phyloP scores from a whole-genome alignment of 148 eudicot species.

The Silene latifolia region DNA sequence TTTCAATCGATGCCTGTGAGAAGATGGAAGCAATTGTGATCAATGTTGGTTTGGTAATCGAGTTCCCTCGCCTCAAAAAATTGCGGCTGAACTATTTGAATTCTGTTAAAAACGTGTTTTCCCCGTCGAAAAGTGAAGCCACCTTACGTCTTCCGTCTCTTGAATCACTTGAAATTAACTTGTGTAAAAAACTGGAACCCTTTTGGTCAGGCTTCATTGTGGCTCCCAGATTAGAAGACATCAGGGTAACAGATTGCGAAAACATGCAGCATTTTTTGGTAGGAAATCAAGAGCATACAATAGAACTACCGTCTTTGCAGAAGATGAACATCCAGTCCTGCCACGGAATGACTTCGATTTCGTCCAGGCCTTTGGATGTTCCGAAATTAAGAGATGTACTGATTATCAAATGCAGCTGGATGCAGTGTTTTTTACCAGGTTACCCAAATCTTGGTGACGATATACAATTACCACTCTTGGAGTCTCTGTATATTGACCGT shows the following conservation, averaged over 20 bases:
- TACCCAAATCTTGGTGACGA: no score
- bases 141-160: constrained; percentile 4
- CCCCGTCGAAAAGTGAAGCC: background rate
- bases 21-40: constrained; percentile 5
- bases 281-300: background rate
- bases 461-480: no score
- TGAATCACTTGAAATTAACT: background rate
- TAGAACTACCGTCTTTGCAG: background rate
- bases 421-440: background rate
- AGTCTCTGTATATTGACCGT: no score
- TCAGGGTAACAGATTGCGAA: background rate
- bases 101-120: background rate
- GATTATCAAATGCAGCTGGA: background rate
- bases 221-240: background rate
- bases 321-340: background rate
- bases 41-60: background rate
- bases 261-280: background rate
- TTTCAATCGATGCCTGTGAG: background rate
- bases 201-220: constrained; percentile 1
- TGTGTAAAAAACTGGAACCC: background rate
- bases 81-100: background rate
- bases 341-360: background rate
- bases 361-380: constrained; percentile 4
- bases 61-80: background rate
- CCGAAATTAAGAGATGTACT: background rate